A percentile compares a stretch with the other conserved stretches of the same genome.
phyloP scores from a whole-genome alignment of 768 basidiomycete species.

The Candolleomyces aberdarensis region DNA sequence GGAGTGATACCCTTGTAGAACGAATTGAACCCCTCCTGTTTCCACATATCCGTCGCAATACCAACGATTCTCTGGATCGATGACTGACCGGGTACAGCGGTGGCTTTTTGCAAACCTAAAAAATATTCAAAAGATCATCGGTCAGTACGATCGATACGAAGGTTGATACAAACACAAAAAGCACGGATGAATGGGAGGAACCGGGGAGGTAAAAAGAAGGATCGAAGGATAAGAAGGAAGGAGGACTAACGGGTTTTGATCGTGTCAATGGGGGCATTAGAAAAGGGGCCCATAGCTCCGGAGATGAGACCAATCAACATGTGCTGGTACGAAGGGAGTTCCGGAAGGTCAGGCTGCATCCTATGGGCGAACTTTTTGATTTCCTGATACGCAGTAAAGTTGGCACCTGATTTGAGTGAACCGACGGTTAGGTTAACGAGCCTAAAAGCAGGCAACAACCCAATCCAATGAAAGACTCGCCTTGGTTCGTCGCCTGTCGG shows the following conservation, averaged over 20 bases:
- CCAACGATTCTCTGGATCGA: conserved; percentile 75
- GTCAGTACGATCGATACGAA: background rate
- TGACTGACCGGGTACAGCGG: conserved; percentile 66
- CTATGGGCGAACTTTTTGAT: conserved; percentile 80
- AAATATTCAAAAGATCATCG: conserved; percentile 11
- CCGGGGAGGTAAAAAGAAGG: background rate
- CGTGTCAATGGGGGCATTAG: conserved; percentile 93
- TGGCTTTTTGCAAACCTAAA: conserved; percentile 81
- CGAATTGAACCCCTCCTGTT: conserved; percentile 77
- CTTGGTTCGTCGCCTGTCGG: conserved; percentile 97
- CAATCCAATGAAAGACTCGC: conserved; percentile 31
- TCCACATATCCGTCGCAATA: conserved; percentile 94
- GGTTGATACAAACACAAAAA: background rate
- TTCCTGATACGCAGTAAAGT: conserved; percentile 98
- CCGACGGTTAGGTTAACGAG: background rate
- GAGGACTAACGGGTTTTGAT: conserved; percentile 83
- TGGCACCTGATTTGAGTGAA: conserved; percentile 56
- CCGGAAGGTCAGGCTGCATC: conserved; percentile 72
- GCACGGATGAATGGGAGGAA: background rate
- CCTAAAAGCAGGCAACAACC: background rate
- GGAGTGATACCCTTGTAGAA: conserved; percentile 99
- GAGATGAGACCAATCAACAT: conserved; percentile 94
- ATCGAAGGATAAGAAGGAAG: background rate
- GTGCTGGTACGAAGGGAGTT: conserved; percentile 93
- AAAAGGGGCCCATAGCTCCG: conserved; percentile 98